Conservation (phyloP, 2,329 filamentous ascomycete species). For the Xylariomycetidae sp. region DNA sequence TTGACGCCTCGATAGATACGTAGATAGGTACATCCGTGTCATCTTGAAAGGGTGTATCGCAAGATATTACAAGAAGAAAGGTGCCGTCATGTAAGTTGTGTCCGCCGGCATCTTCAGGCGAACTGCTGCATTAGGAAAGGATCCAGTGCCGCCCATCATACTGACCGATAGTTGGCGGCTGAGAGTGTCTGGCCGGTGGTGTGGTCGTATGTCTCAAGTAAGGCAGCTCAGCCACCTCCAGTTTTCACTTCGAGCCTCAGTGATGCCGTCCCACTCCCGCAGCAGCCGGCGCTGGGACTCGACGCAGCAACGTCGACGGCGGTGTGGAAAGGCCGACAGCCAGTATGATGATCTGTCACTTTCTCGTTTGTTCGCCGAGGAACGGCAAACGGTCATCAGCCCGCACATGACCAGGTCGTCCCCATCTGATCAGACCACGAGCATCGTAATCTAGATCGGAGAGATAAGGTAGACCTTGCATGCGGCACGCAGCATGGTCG, state of each 20-base stretch:
- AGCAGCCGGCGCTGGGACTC: constrained; percentile 6
- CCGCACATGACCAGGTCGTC: background rate
- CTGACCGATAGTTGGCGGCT: no score
- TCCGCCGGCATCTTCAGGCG: no score
- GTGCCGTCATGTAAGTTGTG: no score
- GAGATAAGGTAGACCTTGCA: no score
- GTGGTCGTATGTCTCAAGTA: constrained; percentile 1
- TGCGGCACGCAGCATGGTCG: background rate
- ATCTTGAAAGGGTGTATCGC: no score
- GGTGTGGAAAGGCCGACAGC: background rate
- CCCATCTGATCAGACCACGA: no score
- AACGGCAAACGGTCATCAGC: background rate
- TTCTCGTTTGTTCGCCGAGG: background rate
- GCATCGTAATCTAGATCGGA: no score
- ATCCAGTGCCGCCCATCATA: no score
- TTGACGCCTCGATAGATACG: no score
- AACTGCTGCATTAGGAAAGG: no score
- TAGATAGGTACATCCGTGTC: no score
- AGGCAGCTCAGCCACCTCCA: constrained; percentile 4
- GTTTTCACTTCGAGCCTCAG: background rate
- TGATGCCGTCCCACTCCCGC: background rate
- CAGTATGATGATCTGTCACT: constrained; percentile 1
- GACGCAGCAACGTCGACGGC: background rate
- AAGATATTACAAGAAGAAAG: no score
- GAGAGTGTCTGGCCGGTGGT: background rate